Evolutionary conservation across 139 green algal genomes (phyloP).

Genomic region (Chlamydomonas sphaeroides): DNA sequence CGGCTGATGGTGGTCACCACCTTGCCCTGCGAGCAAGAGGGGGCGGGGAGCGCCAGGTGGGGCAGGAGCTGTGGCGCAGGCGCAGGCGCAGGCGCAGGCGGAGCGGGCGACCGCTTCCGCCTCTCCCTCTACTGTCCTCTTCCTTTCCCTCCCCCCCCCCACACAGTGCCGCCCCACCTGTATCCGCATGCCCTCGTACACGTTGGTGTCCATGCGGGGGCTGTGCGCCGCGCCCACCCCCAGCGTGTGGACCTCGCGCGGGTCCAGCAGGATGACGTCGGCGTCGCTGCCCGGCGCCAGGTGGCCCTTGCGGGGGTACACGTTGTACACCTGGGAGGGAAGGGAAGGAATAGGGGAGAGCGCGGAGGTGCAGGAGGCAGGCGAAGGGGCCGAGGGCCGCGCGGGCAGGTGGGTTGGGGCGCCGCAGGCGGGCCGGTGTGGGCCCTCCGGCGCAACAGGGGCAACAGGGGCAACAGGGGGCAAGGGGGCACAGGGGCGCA

Average conservation of each 20-base stretch:
- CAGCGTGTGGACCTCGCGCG: constrained; percentile 75
- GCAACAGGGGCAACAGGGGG: too few relatives aligned
- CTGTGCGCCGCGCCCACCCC: constrained; percentile 83
- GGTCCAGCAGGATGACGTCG: constrained; percentile 95
- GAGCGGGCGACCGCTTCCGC: too few relatives aligned
- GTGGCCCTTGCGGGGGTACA: constrained; percentile 92
- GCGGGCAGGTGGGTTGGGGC: too few relatives aligned
- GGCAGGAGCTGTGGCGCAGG: too few relatives aligned
- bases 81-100: background rate
- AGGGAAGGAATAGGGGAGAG: background rate
- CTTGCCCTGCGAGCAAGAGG: constrained; percentile 44
- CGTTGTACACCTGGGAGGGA: constrained; percentile 78
- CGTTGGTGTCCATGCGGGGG: constrained; percentile 88
- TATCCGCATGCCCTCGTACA: constrained; percentile 90
- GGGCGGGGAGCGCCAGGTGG: background rate
- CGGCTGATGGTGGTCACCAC: constrained; percentile 90
- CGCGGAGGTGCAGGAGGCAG: too few relatives aligned
- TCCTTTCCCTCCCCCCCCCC: too few relatives aligned
- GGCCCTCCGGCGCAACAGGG: too few relatives aligned
- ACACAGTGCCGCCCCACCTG: constrained; percentile 18
- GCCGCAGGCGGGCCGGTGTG: too few relatives aligned
- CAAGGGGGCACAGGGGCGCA: too few relatives aligned
- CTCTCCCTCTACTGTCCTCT: too few relatives aligned
- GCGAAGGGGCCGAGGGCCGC: too few relatives aligned
- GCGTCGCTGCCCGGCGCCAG: constrained; percentile 88